A percentile compares a stretch with the other conserved stretches of the same genome.
Evolutionary conservation across 441 rosid species (phyloP).

Genomic region (Euphorbia schlechtendalii): DNA sequence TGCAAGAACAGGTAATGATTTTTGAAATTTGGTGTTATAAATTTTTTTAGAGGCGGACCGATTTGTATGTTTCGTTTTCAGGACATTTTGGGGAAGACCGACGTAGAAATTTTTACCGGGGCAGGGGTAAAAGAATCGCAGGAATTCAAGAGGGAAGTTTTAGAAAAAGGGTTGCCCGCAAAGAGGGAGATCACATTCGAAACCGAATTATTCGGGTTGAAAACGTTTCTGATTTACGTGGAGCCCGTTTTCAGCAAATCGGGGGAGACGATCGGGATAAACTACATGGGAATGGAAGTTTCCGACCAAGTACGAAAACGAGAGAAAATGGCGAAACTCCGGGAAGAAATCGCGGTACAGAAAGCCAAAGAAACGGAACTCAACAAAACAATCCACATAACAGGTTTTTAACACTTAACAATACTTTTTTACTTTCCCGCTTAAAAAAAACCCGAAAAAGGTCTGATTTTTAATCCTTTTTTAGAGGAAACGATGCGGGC

Average conservation of each 20-base stretch:
- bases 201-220: conserved; percentile 74
- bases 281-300: conserved; percentile 96
- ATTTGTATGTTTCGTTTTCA: too few relatives aligned
- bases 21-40: conserved; percentile 23
- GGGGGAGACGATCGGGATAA: conserved; percentile 81
- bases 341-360: conserved; percentile 92
- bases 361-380: conserved; percentile 95
- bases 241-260: conserved; percentile 91
- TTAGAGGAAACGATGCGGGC: conserved; percentile 98
- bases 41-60: too few relatives aligned
- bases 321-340: conserved; percentile 76
- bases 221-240: conserved; percentile 87
- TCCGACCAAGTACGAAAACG: conserved; percentile 93
- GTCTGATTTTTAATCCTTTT: not conserved
- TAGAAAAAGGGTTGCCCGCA: conserved; percentile 81
- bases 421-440: not conserved
- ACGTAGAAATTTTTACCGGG: conserved; percentile 81
- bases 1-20: conserved; percentile 67
- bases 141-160: conserved; percentile 85
- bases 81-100: conserved; percentile 93
- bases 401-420: conserved; percentile 38
- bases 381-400: conserved; percentile 90
- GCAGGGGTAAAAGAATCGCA: conserved; percentile 90
- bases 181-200: conserved; percentile 91
- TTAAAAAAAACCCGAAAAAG: conserved; percentile 6